phyloP scores from a whole-genome alignment of 2,329 filamentous ascomycete species.

The Fusarium brachygibbosum region DNA sequence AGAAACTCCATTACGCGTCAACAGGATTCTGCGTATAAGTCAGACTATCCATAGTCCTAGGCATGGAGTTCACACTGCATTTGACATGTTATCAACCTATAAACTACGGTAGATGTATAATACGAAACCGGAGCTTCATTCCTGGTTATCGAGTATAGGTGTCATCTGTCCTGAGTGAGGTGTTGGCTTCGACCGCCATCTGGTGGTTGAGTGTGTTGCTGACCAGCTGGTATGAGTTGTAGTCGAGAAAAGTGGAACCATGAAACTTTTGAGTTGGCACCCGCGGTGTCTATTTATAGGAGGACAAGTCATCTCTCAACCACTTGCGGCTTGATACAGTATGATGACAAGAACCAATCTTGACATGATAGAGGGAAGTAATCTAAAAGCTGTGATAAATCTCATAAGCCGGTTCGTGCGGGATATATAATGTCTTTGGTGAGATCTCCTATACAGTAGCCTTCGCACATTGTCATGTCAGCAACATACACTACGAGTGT shows the following conservation, averaged over 20 bases:
- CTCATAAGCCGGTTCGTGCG: too few relatives aligned
- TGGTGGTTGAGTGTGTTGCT: conserved; percentile 43
- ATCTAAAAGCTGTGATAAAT: neutral
- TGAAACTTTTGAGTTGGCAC: conserved; percentile 28
- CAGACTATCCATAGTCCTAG: neutral
- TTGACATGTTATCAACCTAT: neutral
- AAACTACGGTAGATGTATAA: too few relatives aligned
- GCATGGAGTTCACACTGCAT: neutral
- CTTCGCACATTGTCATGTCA: conserved; percentile 18
- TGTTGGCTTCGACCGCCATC: conserved; percentile 37
- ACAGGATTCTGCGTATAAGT: conserved; percentile 31
- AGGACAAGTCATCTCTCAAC: conserved; percentile 1
- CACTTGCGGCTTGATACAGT: conserved; percentile 13
- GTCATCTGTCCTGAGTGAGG: conserved; percentile 15
- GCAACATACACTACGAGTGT: conserved; percentile 7
- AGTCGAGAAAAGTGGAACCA: conserved; percentile 39
- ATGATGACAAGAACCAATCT: neutral
- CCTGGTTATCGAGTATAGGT: neutral
- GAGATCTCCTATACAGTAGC: conserved; percentile 1
- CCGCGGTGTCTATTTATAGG: conserved; percentile 32
- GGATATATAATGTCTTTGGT: neutral
- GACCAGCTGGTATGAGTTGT: conserved; percentile 40
- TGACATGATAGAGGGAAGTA: neutral
- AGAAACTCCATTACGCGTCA: conserved; percentile 20
- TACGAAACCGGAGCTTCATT: neutral